Evolutionary conservation across 495 filamentous ascomycete species (phyloP), one percentile per base, ranked within the genome.

Genomic region (Trichoderma orchidacearum): DNA sequence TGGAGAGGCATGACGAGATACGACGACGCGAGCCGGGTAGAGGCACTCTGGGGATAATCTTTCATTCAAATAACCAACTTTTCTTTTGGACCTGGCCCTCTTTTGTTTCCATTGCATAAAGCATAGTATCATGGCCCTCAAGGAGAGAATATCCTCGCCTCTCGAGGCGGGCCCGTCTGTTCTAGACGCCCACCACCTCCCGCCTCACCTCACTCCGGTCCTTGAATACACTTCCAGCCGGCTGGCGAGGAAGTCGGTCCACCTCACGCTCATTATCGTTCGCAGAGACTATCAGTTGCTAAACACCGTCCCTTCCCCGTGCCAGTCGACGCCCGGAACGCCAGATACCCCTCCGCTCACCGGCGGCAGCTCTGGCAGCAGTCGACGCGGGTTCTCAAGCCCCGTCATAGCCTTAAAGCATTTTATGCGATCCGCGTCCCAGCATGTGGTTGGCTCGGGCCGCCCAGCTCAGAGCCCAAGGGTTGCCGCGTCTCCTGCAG

Each of bases 81-180:
- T n/a, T n/a, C 32, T 35, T 9, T 11, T 11, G 32, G 32, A 11
- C n/a, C 5, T 35, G 12, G n/a, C n/a, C 11, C 32, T 35, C 32
- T 35, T n/a, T 35, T 9, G 5, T 35, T 35, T 35, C 32, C 32
- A 35, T 11, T n/a, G 9, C n/a, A n/a, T n/a, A n/a, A n/a, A 35
- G 32, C 32, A 35, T 35, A 13, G 32, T 35, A 35, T 29, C 55
- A 48, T 56, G 27, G 27, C 55, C 27, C 55, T 60, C 53, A 79
- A 74, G 66, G 68, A 68, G 35, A 67, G 66, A 54, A 81, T 80
- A 58, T 80, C 78, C 0, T 70, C 75, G 35, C 77, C 78, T n/a
- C 70, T 81, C 35, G 78, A 79, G 58, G 77, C 78, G 17, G 75
- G 76, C 5, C 61, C 64, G 0, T 78, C 75, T 34, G 66, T 80